Conservation (phyloP, 176 grass and related monocot genomes). For the Zea mays region Zm-B73-REFERENCE-NAM-5.0 NC_050099.1:38002501-38003000, state of each 20-base stretch:
- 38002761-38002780: not conserved
- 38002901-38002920: slow-evolving; percentile 19
- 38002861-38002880: slow-evolving; percentile 12
- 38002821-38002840: not conserved
- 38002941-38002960: not conserved
- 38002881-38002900: not conserved
- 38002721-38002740: slow-evolving; percentile 56
- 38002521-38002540: slow-evolving; percentile 60
- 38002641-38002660: slow-evolving; percentile 43
- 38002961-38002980: not conserved
- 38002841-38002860: slow-evolving; percentile 9
- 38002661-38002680: slow-evolving; percentile 57
- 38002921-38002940: not conserved
- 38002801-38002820: not conserved
- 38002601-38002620: not conserved
- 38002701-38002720: slow-evolving; percentile 36
- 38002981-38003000: not conserved
- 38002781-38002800: not conserved
- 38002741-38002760: not conserved
- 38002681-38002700: slow-evolving; percentile 37
- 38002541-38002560: slow-evolving; percentile 66
- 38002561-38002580: slow-evolving; percentile 49
- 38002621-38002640: slow-evolving; percentile 37
- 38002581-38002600: slow-evolving; percentile 55
- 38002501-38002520: slow-evolving; percentile 56